Evolutionary conservation across 2,329 filamentous ascomycete genomes (phyloP).

Genomic region (Aspergillus japonicus): DNA sequence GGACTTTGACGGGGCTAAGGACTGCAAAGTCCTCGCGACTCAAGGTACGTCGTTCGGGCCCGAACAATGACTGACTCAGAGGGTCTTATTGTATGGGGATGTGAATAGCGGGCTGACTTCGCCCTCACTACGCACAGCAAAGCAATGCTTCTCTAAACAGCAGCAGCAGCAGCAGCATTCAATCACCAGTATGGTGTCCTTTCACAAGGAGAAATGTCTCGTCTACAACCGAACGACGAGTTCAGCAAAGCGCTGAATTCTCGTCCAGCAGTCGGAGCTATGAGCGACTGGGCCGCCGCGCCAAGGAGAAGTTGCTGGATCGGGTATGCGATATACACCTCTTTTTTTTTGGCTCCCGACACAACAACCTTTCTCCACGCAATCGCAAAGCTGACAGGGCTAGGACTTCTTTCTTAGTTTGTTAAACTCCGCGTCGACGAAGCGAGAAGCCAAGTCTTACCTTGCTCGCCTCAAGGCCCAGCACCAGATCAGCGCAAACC

Average conservation of each 20-base stretch:
- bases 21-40: conserved; percentile 29
- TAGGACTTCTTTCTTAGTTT: conserved; percentile 85
- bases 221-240: conserved; percentile 19
- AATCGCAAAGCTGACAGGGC: conserved; percentile 3
- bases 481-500: conserved; percentile 32
- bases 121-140: neutral
- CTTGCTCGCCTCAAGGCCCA: conserved; percentile 75
- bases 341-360: too few relatives aligned
- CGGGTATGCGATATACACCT: conserved; percentile 29
- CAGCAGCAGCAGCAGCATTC: neutral
- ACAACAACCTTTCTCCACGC: too few relatives aligned
- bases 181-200: neutral
- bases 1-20: conserved; percentile 32
- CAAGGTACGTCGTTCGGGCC: conserved; percentile 25
- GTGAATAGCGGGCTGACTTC: conserved; percentile 2
- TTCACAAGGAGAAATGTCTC: conserved; percentile 17
- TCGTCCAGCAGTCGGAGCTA: conserved; percentile 29
- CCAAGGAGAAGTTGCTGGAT: conserved; percentile 47
- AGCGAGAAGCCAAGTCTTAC: conserved; percentile 88
- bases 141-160: neutral
- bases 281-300: conserved; percentile 38
- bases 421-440: conserved; percentile 83
- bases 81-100: conserved; percentile 3
- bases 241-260: conserved; percentile 32
- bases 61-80: conserved; percentile 21